Evolutionary conservation across 768 basidiomycete genomes (phyloP), one percentile per base, ranked within the genome.

Genomic region (Omphalotus guepiniiformis): DNA sequence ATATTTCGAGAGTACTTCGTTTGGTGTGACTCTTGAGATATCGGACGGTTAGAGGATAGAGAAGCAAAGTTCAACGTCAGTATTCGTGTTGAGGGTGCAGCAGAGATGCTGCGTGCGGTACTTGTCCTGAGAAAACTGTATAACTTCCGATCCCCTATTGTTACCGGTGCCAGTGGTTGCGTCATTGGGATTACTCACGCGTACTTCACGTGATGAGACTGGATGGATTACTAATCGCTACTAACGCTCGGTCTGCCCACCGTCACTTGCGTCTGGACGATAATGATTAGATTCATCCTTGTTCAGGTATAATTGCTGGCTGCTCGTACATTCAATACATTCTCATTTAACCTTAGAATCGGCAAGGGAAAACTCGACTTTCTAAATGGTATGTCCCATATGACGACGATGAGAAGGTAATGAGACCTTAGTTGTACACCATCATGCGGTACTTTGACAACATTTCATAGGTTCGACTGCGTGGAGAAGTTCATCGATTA

Each of bases 301-400:
- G 94, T 98, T 13, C 93, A 97, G 79, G 94, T 88, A 32, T 63
- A 72, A 44, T 3, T 11, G 23, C 5, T n/a, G 11, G 21, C 11
- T 26, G 25, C 16, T 3, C 23, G 35, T n/a, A 25, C 27, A 15
- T 25, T 37, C 27, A 18, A 29, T 39, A 16, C 37, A n/a, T 12
- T 27, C 6, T 36, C 51, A n/a, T n/a, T 15, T 18, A n/a, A n/a
- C 8, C 35, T 3, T 55, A 98, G 93, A 98, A 98, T 63, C 83
- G 95, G 32, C 96, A 99, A 71, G 96, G 96, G 15, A 99, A 99
- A 72, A 98, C 95, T 3, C 77, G 96, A 47, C 66, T 98, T 41
- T 93, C 92, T 8, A 98, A 98, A 68, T 99, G 95, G 95, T 98
- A 98, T 71, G 91, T 91, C 22, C 96, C 96, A 1, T 98, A 93